phyloP scores from a whole-genome alignment of 139 green algal genomes.

The Spirogloea muscicola region DNA sequence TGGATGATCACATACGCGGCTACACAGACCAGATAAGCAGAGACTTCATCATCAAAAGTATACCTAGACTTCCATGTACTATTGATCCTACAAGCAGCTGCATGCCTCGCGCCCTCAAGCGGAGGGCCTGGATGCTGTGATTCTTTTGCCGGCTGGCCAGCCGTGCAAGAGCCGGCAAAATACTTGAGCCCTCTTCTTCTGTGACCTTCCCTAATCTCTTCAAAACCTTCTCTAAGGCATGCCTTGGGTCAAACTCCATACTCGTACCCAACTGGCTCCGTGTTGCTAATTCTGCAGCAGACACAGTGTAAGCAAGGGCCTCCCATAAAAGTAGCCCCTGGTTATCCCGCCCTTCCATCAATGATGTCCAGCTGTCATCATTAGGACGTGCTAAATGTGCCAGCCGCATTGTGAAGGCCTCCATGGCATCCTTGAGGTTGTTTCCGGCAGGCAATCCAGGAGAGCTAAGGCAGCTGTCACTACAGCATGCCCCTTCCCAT shows the following conservation, averaged over 20 bases:
- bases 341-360: background rate
- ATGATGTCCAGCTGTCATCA: background rate
- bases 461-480: too few relatives aligned
- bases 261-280: background rate
- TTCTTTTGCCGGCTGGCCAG: background rate
- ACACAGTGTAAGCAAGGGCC: constrained; percentile 20
- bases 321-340: constrained; percentile 25
- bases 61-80: background rate
- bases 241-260: background rate
- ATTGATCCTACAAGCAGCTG: background rate
- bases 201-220: background rate
- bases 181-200: background rate
- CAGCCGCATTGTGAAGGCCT: constrained; percentile 10
- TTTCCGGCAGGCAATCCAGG: background rate
- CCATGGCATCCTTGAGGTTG: constrained; percentile 1
- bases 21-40: too few relatives aligned
- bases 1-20: too few relatives aligned
- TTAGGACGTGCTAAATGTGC: background rate
- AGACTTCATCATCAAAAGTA: too few relatives aligned
- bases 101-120: constrained; percentile 14
- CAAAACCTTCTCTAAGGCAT: background rate
- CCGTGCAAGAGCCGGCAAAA: background rate
- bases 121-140: constrained; percentile 3
- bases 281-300: constrained; percentile 18
- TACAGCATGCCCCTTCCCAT: too few relatives aligned